A percentile compares a stretch with the other conserved stretches of the same genome.
These are phyloP conservation scores for Scutellaria minor DNA, from an alignment of 257 asterid genomes.

Conservation along the genomic window DNA sequence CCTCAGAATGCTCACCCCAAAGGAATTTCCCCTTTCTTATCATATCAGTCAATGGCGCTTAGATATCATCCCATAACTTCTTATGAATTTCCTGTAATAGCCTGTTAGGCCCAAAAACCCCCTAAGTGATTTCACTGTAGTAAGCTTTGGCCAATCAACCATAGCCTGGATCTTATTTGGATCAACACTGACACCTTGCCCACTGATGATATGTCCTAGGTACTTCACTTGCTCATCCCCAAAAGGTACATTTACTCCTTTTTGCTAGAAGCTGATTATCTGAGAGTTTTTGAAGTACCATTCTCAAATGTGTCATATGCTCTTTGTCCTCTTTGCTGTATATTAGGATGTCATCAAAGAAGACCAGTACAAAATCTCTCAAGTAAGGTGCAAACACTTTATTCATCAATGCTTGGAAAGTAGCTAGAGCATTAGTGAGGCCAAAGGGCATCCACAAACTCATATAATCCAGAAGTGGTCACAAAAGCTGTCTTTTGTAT, in stretches of 20 bases:
- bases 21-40: neutral
- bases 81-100: too few relatives aligned
- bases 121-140: too few relatives aligned
- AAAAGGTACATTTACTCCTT: too few relatives aligned
- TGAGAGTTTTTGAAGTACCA: neutral
- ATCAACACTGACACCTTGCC: too few relatives aligned
- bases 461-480: neutral
- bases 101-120: too few relatives aligned
- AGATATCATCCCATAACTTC: neutral
- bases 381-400: neutral
- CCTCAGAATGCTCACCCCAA: neutral
- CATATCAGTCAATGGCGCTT: neutral
- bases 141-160: too few relatives aligned
- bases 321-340: neutral
- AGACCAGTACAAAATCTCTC: neutral
- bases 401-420: neutral
- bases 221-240: too few relatives aligned
- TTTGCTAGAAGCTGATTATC: too few relatives aligned
- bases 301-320: neutral
- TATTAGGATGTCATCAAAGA: neutral
- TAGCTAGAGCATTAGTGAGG: neutral
- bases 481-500: neutral
- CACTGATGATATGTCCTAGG: too few relatives aligned
- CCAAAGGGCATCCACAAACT: neutral
- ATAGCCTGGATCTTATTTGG: too few relatives aligned